These are phyloP conservation scores for Leccinum griseonigrum DNA, from an alignment of 1,284 basidiomycete genomes.

Conservation along the genomic window DNA sequence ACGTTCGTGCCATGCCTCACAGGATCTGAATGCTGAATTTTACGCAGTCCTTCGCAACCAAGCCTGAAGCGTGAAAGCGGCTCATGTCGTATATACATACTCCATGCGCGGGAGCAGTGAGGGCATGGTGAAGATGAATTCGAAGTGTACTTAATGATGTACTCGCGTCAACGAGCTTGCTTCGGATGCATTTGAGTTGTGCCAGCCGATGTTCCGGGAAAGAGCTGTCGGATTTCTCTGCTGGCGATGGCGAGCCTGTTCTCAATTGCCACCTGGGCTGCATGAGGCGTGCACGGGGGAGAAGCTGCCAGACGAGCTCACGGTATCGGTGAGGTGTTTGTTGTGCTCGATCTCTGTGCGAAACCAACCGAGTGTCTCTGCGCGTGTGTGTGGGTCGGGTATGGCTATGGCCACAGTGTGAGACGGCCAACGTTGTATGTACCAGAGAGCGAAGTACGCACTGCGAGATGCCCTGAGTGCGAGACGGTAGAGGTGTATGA, in stretches of 20 bases:
- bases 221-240: constrained; percentile 55
- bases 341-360: constrained; percentile 69
- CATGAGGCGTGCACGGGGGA: constrained; percentile 16
- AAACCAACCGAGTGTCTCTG: constrained; percentile 70
- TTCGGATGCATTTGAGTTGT: background rate
- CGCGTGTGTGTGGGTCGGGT: constrained; percentile 53
- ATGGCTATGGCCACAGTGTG: constrained; percentile 45
- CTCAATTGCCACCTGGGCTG: constrained; percentile 44
- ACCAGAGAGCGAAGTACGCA: constrained; percentile 31
- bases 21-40: constrained; percentile 16
- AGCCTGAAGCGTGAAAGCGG: constrained; percentile 42
- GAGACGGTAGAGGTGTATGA: constrained; percentile 59
- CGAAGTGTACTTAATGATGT: constrained; percentile 5
- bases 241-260: constrained; percentile 46
- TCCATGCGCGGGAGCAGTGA: background rate
- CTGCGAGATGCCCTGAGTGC: constrained; percentile 67
- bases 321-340: constrained; percentile 53
- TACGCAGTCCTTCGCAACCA: constrained; percentile 80
- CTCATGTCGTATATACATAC: background rate
- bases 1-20: constrained; percentile 35
- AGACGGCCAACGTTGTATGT: background rate
- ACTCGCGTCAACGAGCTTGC: background rate
- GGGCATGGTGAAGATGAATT: background rate
- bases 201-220: constrained; percentile 20
- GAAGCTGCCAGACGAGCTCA: constrained; percentile 29